Base-by-base conservation (phyloP, 805 yeast genomes). In the Osmozyma mogii region DNA sequence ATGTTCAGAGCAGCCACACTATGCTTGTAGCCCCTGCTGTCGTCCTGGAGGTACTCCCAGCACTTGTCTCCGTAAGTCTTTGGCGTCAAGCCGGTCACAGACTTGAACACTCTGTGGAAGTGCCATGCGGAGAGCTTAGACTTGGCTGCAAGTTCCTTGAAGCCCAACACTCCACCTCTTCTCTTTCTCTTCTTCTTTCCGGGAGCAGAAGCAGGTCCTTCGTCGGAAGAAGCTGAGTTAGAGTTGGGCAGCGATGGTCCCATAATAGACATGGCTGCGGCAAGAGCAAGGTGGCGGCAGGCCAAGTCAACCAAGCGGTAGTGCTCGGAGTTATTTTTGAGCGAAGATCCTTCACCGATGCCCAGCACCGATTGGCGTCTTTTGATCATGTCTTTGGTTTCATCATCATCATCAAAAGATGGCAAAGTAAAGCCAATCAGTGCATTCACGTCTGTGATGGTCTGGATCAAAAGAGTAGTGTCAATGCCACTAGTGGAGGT, bases 81-180 rank as follows among this genome's bases (percentile, higher is more conserved):
- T 15, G 94, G 94, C 1, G 95, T 84, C 35, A 84, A 68, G 2
- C 94, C 89, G 4, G 94, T 82, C 36, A 84, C 83, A 32, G 78
- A 72, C 54, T 85, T 80, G 65, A 85, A 85, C 15, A 85, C 94
- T 29, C 95, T 65, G 61, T 85, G 95, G 56, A 85, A 85, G 55
- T 85, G 95, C 95, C 95, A 85, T 15, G 95, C 92, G 8, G 84
- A 73, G 35, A 85, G 67, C 42, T 80, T 80, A 7, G 87, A 78
- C 49, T 84, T 81, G 13, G 84, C 77, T 6, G 95, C 95, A 47
- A 85, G 66, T 50, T 85, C 95, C 52, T 84, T 82, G 61, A 85
- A 85, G 0, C 88, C 89, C 27, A 80, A 56, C 9, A 79, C 84
- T 23, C 85, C 87, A 12, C 89, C 89, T 53, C 84, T 65, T 62